phyloP scores from a whole-genome alignment of 2,329 filamentous ascomycete species.

The Nannizzia gypsea region DNA sequence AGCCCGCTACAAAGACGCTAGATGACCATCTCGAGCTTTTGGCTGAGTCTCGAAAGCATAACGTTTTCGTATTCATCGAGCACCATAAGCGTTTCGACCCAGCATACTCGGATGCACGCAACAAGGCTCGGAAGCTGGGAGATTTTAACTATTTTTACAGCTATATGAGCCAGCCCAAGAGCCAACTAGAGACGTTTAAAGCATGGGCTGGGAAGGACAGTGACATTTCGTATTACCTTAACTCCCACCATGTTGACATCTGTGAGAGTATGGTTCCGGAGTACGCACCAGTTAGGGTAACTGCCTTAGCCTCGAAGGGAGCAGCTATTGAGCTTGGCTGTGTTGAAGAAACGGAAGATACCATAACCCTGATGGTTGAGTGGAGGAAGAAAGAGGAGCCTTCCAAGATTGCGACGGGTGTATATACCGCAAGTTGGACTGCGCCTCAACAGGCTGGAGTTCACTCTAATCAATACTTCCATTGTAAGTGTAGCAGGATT shows the following conservation, averaged over 20 bases:
- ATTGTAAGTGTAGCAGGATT: slow-evolving; percentile 41
- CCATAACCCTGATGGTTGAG: slow-evolving; percentile 78
- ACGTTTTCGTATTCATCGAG: slow-evolving; percentile 85
- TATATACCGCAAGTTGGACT: slow-evolving; percentile 92
- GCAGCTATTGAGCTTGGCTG: slow-evolving; percentile 71
- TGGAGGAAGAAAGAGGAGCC: slow-evolving; percentile 65
- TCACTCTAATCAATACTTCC: slow-evolving; percentile 96
- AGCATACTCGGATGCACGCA: slow-evolving; percentile 76
- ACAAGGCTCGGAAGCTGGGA: slow-evolving; percentile 62
- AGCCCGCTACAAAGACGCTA: slow-evolving; percentile 79
- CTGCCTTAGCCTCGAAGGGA: slow-evolving; percentile 68
- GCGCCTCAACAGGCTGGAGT: slow-evolving; percentile 85
- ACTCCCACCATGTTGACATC: slow-evolving; percentile 87
- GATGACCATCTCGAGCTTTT: slow-evolving; percentile 67
- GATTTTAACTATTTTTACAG: slow-evolving; percentile 98
- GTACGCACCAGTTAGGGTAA: slow-evolving; percentile 64
- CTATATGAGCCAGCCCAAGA: slow-evolving; percentile 92
- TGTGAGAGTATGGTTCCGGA: slow-evolving; percentile 84
- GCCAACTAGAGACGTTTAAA: slow-evolving; percentile 85
- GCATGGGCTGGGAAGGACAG: slow-evolving; percentile 85
- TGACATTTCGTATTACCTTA: slow-evolving; percentile 93
- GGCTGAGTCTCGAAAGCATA: slow-evolving; percentile 56
- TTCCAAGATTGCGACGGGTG: slow-evolving; percentile 64
- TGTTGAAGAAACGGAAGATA: slow-evolving; percentile 72
- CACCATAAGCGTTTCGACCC: slow-evolving; percentile 96